Conservation (phyloP, 305 asterid species). For the Vinca major region DNA sequence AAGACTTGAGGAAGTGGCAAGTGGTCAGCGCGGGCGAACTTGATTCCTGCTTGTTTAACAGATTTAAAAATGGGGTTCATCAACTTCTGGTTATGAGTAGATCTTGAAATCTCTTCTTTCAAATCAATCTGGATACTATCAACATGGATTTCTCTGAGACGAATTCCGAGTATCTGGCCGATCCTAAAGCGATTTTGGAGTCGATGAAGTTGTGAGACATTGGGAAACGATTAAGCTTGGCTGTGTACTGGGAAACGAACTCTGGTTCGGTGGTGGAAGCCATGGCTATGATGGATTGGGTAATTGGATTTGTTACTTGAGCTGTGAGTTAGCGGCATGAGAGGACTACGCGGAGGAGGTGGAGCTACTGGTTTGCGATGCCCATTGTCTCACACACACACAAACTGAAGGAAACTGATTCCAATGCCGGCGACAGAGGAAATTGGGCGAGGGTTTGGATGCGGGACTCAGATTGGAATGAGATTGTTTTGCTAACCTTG, state of each 20-base stretch:
- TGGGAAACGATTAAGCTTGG: conserved; percentile 57
- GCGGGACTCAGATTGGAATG: too few species aligned
- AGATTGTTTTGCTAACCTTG: too few species aligned
- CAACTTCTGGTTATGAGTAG: conserved; percentile 45
- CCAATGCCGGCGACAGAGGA: not conserved
- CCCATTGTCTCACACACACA: not conserved
- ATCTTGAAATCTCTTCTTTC: conserved; percentile 46
- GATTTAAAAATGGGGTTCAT: conserved; percentile 49
- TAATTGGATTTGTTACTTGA: conserved; percentile 46
- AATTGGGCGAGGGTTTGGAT: too few species aligned
- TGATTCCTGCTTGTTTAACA: conserved; percentile 45
- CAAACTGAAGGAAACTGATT: not conserved
- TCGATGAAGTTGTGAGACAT: conserved; percentile 43
- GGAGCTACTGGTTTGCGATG: conserved; percentile 3
- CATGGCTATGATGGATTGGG: conserved; percentile 55
- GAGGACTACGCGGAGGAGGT: conserved; percentile 50
- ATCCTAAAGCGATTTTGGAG: conserved; percentile 42
- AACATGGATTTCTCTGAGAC: conserved; percentile 48
- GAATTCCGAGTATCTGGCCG: conserved; percentile 57
- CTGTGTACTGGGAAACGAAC: conserved; percentile 38
- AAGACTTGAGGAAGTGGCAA: conserved; percentile 9
- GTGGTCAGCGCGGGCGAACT: conserved; percentile 44
- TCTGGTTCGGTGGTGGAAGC: conserved; percentile 71
- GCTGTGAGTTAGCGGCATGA: conserved; percentile 64
- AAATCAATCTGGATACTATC: conserved; percentile 41